These are phyloP conservation scores for Entomortierella parvispora DNA, from an alignment of 192 early-diverging fungal species.

Conservation along the genomic window DNA sequence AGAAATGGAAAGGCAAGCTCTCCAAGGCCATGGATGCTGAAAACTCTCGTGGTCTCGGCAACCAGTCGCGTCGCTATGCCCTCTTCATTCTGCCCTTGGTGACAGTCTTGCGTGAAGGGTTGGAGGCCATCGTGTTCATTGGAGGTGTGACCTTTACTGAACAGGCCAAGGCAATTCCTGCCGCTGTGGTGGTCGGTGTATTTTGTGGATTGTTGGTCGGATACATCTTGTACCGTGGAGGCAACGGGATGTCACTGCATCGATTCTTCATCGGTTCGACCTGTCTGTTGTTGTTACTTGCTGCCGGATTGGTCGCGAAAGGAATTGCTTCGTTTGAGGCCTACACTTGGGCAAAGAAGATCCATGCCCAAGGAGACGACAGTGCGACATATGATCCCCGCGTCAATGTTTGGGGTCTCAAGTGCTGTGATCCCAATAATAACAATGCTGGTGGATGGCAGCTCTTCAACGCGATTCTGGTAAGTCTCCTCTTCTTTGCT, in stretches of 20 bases:
- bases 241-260: slow-evolving; percentile 73
- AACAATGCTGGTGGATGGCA: slow-evolving; percentile 63
- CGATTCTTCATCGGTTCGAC: slow-evolving; percentile 83
- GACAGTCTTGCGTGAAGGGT: slow-evolving; percentile 84
- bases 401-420: slow-evolving; percentile 63
- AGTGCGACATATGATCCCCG: slow-evolving; percentile 23
- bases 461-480: slow-evolving; percentile 77
- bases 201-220: slow-evolving; percentile 75
- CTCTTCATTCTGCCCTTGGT: slow-evolving; percentile 86
- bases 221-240: slow-evolving; percentile 75
- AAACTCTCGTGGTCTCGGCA: slow-evolving; percentile 37
- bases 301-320: slow-evolving; percentile 81
- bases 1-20: slow-evolving; percentile 80
- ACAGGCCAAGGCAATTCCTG: slow-evolving; percentile 74
- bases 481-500: slow-evolving; percentile 4
- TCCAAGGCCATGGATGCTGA: slow-evolving; percentile 58
- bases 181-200: slow-evolving; percentile 80
- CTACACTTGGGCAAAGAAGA: slow-evolving; percentile 28
- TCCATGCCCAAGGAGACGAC: slow-evolving; percentile 31
- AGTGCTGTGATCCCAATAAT: slow-evolving; percentile 67
- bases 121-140: slow-evolving; percentile 90
- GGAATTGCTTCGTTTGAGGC: slow-evolving; percentile 63
- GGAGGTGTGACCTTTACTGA: slow-evolving; percentile 83
- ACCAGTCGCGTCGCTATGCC: slow-evolving; percentile 59
- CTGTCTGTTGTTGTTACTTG: slow-evolving; percentile 78